Percentiles rank a stretch among this genome's conserved stretches.
phyloP scores from a whole-genome alignment of 495 filamentous ascomycete species.

The Pseudoneurospora amorphoporcata region DNA sequence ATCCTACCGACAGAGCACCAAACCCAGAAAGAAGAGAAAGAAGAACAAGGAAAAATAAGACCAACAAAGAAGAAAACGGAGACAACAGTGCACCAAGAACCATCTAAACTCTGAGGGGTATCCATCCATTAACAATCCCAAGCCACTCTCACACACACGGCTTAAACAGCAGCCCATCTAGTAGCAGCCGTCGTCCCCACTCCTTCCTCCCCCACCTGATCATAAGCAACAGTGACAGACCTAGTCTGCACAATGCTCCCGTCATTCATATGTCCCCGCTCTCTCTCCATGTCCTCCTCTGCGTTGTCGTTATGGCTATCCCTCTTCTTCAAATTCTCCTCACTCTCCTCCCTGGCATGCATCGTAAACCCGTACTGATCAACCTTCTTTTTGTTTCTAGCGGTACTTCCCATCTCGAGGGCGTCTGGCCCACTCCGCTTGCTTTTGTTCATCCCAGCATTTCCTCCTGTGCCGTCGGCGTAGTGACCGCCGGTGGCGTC shows the following conservation, averaged over 20 bases:
- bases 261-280: neutral
- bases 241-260: neutral
- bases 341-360: neutral
- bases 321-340: neutral
- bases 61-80: neutral
- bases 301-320: neutral
- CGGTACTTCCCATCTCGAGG: neutral
- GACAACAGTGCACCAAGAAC: neutral
- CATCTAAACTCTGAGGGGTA: neutral
- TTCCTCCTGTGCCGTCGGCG: neutral
- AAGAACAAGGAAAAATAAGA: neutral
- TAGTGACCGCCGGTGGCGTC: neutral
- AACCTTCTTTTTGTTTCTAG: neutral
- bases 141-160: no score
- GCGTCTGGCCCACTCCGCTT: neutral
- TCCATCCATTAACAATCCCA: neutral
- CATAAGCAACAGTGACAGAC: neutral
- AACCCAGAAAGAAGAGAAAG: neutral
- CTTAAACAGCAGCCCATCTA: neutral
- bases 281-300: no score
- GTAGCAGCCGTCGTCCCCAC: neutral
- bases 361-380: neutral
- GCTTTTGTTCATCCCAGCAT: neutral
- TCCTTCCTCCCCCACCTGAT: neutral
- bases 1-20: neutral